Evolutionary conservation across 495 filamentous ascomycete species (phyloP).

Genomic region (Daldinia caldariorum): DNA sequence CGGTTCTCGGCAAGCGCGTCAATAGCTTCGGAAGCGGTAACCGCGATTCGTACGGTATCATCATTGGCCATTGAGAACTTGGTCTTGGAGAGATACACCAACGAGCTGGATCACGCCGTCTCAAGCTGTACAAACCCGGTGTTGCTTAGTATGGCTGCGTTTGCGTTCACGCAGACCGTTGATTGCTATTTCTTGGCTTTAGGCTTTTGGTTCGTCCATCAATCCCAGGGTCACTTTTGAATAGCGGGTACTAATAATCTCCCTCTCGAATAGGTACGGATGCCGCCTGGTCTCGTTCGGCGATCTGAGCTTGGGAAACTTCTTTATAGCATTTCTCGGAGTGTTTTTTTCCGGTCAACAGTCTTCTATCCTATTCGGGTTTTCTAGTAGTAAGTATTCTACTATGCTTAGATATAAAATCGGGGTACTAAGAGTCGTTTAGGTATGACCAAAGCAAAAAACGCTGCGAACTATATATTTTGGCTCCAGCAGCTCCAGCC

Average conservation of each 20-base stretch:
- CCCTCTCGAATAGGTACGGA: slow-evolving; percentile 19
- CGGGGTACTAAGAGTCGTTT: not conserved
- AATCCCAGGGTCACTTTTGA: too few relatives aligned
- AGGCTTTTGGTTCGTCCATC: not conserved
- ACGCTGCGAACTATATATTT: slow-evolving; percentile 5
- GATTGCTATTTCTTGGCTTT: not conserved
- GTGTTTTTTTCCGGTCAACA: slow-evolving; percentile 7
- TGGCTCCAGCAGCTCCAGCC: slow-evolving; percentile 1
- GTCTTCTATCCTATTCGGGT: not conserved
- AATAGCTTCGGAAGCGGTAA: slow-evolving; percentile 63
- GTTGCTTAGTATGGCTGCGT: not conserved
- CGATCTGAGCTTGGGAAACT: slow-evolving; percentile 7
- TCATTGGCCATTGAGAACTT: slow-evolving; percentile 54
- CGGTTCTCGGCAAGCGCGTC: slow-evolving; percentile 37
- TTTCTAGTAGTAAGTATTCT: not conserved
- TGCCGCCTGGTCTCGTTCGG: not conserved
- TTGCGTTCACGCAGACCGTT: slow-evolving; percentile 3
- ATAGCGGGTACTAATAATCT: too few relatives aligned
- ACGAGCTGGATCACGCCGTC: not conserved
- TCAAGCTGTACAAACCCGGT: not conserved
- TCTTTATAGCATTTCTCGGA: not conserved
- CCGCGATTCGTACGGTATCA: slow-evolving; percentile 65
- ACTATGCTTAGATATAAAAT: not conserved
- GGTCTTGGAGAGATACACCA: not conserved
- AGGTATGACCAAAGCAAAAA: slow-evolving; percentile 6